A percentile compares a stretch with the other conserved stretches of the same genome.
Evolutionary conservation across 148 eudicot species (phyloP).

Genomic region (Spergularia marina): DNA sequence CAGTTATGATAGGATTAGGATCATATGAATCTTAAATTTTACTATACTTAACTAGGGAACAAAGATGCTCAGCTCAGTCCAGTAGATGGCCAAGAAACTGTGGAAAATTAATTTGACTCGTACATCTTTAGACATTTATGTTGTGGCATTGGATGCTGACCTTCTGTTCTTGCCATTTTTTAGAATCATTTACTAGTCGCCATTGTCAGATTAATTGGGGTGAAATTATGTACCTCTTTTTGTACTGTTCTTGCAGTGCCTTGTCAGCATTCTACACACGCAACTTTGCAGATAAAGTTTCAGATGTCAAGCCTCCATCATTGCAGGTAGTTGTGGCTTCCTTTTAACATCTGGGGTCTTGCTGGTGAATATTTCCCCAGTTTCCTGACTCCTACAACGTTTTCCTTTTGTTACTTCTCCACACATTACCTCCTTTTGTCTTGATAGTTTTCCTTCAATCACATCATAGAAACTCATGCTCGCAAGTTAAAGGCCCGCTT

Average conservation of each 20-base stretch:
- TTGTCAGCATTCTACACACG: slow-evolving; percentile 94
- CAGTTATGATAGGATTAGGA: background rate
- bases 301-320: slow-evolving; percentile 77
- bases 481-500: background rate
- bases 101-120: too few relatives aligned
- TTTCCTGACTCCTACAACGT: background rate
- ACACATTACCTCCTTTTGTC: background rate
- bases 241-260: slow-evolving; percentile 58
- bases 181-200: background rate
- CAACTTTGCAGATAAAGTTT: slow-evolving; percentile 61
- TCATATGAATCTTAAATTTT: background rate
- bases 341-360: slow-evolving; percentile 2
- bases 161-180: background rate
- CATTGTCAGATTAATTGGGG: background rate
- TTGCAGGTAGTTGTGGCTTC: slow-evolving; percentile 60
- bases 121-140: background rate
- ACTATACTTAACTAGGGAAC: background rate
- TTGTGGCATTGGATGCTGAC: background rate
- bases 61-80: background rate
- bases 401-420: background rate
- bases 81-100: too few relatives aligned
- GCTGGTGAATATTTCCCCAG: background rate
- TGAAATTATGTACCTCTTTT: background rate
- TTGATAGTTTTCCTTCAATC: background rate
- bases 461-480: background rate